These are phyloP conservation scores for Asterella californica DNA, from an alignment of 225 moss, liverwort and hornwort genomes.

Conservation along the genomic window DNA sequence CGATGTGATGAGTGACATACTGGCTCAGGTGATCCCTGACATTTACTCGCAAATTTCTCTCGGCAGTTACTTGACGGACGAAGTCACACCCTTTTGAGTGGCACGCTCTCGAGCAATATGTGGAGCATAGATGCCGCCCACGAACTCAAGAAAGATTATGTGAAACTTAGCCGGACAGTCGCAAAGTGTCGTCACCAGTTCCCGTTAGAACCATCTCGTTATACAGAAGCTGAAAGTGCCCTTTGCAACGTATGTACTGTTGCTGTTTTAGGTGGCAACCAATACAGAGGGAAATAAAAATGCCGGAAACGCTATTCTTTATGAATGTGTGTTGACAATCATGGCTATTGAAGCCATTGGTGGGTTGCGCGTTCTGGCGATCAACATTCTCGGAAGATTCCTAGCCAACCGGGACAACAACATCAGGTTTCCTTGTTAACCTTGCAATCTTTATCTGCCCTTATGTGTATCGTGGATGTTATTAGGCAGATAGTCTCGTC, in stretches of 20 bases:
- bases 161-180: neutral
- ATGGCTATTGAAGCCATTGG: slow-evolving; percentile 96
- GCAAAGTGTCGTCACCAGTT: neutral
- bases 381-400: slow-evolving; percentile 92
- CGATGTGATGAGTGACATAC: slow-evolving; percentile 96
- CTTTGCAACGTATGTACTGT: neutral
- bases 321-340: slow-evolving; percentile 93
- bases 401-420: slow-evolving; percentile 86
- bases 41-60: neutral
- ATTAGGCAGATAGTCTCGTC: neutral
- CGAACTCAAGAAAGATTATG: neutral
- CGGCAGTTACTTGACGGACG: neutral
- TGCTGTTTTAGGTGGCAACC: slow-evolving; percentile 73
- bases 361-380: slow-evolving; percentile 77
- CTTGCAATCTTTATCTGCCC: neutral
- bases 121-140: neutral
- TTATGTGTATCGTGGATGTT: neutral
- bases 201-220: neutral
- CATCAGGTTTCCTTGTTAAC: slow-evolving; percentile 52
- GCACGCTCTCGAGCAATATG: neutral
- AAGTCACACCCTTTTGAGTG: neutral
- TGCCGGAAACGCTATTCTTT: slow-evolving; percentile 96
- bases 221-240: neutral
- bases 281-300: slow-evolving; percentile 90
- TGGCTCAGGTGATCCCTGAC: slow-evolving; percentile 58